Percentiles rank a stretch among this genome's conserved stretches.
These are phyloP conservation scores for Crithidia fasciculata DNA, from an alignment of 208 protist species.

Conservation along the genomic window DNA sequence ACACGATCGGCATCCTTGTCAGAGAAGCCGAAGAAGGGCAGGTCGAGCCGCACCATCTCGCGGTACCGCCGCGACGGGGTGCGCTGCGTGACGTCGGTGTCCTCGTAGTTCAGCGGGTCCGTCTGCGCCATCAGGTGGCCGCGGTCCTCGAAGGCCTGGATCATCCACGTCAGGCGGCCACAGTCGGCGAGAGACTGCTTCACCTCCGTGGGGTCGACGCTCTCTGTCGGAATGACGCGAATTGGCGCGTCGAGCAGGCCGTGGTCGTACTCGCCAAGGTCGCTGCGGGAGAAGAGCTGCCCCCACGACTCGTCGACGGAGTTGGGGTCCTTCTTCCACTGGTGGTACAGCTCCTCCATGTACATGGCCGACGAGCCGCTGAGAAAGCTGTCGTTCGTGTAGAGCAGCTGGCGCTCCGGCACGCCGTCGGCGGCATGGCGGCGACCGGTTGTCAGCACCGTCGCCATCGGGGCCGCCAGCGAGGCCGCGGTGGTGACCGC, in stretches of 20 bases:
- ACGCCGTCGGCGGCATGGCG: slow-evolving; percentile 31
- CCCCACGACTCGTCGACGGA: slow-evolving; percentile 84
- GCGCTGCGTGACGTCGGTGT: slow-evolving; percentile 48
- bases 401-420: slow-evolving; percentile 65
- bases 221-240: slow-evolving; percentile 57
- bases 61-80: slow-evolving; percentile 62
- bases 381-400: slow-evolving; percentile 87
- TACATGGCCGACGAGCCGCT: slow-evolving; percentile 81
- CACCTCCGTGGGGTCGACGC: slow-evolving; percentile 41
- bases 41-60: slow-evolving; percentile 72
- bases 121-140: slow-evolving; percentile 84
- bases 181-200: slow-evolving; percentile 83
- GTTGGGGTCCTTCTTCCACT: slow-evolving; percentile 75
- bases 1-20: slow-evolving; percentile 64
- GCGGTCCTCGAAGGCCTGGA: slow-evolving; percentile 87
- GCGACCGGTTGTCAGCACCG: slow-evolving; percentile 9
- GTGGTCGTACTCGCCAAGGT: slow-evolving; percentile 53
- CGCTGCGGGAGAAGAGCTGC: slow-evolving; percentile 54
- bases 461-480: slow-evolving; percentile 6
- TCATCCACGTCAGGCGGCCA: slow-evolving; percentile 85
- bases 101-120: slow-evolving; percentile 82
- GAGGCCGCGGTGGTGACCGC: slow-evolving; percentile 7
- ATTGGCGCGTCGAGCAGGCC: slow-evolving; percentile 70
- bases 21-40: slow-evolving; percentile 86
- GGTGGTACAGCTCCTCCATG: slow-evolving; percentile 83